Evolutionary conservation across 805 yeast species (phyloP).

Genomic region (Hemisphaericaspora nanyangensis): DNA sequence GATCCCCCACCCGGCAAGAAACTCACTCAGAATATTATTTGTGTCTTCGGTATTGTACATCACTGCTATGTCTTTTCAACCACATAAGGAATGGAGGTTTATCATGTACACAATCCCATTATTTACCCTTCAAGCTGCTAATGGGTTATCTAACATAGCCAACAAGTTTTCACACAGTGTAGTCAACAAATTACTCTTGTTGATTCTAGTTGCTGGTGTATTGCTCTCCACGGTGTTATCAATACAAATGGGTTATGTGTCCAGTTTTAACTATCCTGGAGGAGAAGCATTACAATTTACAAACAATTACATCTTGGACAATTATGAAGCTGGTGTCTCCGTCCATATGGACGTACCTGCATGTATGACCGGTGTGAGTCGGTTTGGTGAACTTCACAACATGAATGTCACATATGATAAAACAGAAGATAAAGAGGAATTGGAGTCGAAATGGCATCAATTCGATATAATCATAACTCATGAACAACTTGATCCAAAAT

Average conservation of each 20-base stretch:
- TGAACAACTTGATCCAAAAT: slow-evolving; percentile 16
- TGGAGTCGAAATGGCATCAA: slow-evolving; percentile 30
- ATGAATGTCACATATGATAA: slow-evolving; percentile 57
- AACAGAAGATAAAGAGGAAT: slow-evolving; percentile 50
- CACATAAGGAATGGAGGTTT: slow-evolving; percentile 95
- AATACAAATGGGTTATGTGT: slow-evolving; percentile 51
- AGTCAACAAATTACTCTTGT: slow-evolving; percentile 24
- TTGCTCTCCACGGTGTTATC: slow-evolving; percentile 37
- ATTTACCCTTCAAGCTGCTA: slow-evolving; percentile 59
- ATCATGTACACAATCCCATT: slow-evolving; percentile 73
- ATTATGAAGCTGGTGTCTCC: slow-evolving; percentile 14
- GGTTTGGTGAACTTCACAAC: slow-evolving; percentile 61
- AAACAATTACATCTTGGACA: slow-evolving; percentile 38
- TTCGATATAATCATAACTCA: slow-evolving; percentile 26
- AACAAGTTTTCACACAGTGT: slow-evolving; percentile 15
- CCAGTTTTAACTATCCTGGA: slow-evolving; percentile 84
- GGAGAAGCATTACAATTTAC: slow-evolving; percentile 64
- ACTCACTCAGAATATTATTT: slow-evolving; percentile 43
- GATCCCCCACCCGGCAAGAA: slow-evolving; percentile 23
- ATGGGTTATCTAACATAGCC: slow-evolving; percentile 44
- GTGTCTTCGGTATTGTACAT: slow-evolving; percentile 54
- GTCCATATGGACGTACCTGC: slow-evolving; percentile 78
- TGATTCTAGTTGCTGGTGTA: slow-evolving; percentile 22
- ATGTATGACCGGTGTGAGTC: slow-evolving; percentile 84
- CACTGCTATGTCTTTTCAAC: slow-evolving; percentile 68